Evolutionary conservation across 176 grass and related monocot genomes (phyloP).

Genomic region (Cenchrus fungigraminus): DNA sequence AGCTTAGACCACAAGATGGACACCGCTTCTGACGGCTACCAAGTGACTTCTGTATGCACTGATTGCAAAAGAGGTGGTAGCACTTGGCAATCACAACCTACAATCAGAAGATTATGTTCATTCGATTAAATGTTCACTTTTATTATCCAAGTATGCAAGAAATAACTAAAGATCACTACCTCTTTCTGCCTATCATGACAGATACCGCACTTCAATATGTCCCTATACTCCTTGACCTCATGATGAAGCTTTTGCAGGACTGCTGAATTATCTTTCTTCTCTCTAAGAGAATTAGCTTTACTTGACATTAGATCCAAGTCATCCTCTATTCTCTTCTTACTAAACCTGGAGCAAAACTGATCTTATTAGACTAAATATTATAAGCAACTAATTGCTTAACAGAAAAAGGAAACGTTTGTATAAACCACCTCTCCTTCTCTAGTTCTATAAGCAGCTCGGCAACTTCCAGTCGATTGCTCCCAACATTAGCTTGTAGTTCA

Average conservation of each 20-base stretch:
- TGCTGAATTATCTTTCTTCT: constrained; percentile 51
- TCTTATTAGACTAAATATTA: constrained; percentile 8
- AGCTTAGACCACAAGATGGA: constrained; percentile 70
- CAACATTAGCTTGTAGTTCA: constrained; percentile 56
- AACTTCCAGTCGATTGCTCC: constrained; percentile 59
- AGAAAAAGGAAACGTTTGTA: not conserved
- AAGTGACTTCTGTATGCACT: constrained; percentile 69
- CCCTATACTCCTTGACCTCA: constrained; percentile 77
- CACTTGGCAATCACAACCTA: constrained; percentile 94
- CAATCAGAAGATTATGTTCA: not conserved
- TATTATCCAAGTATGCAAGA: not conserved
- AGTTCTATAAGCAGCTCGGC: constrained; percentile 69
- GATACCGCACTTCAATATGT: constrained; percentile 82
- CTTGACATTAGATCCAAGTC: constrained; percentile 73
- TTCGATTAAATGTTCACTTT: constrained; percentile 5
- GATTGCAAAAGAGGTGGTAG: constrained; percentile 91
- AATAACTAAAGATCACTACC: constrained; percentile 49
- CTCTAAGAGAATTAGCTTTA: constrained; percentile 68
- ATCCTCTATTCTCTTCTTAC: constrained; percentile 81
- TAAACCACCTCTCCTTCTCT: constrained; percentile 78
- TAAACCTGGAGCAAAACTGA: constrained; percentile 59
- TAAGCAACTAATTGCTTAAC: not conserved
- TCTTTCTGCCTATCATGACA: constrained; percentile 77
- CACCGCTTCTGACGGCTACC: constrained; percentile 74
- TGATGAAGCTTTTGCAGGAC: constrained; percentile 76